Conservation (phyloP, 1,139 yeast species). For the Hyphopichia buzzinii region DNA sequence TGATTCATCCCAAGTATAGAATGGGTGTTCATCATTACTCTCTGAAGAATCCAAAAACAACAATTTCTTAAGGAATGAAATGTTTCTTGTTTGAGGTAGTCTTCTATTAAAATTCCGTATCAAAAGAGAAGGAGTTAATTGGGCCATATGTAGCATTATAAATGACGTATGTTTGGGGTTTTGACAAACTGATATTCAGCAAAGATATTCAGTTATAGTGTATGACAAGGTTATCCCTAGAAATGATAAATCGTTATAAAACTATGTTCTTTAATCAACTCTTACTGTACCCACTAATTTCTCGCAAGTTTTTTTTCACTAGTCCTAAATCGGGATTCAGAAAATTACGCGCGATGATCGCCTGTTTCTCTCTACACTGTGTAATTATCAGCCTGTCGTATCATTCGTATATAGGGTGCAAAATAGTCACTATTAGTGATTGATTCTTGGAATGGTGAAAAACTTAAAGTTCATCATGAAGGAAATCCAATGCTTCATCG, state of each 20-base stretch:
- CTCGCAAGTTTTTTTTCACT: background rate
- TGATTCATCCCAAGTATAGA: slow-evolving; percentile 74
- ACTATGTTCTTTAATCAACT: too few species aligned
- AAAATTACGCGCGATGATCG: background rate
- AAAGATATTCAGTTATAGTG: too few species aligned
- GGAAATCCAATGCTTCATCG: background rate
- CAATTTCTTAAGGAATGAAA: slow-evolving; percentile 40
- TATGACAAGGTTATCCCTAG: too few species aligned
- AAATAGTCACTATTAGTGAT: background rate
- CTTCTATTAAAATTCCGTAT: background rate
- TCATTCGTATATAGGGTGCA: background rate
- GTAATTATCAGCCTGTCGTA: background rate
- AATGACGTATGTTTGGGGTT: too few species aligned
- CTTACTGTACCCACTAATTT: too few species aligned
- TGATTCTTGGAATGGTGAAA: too few species aligned
- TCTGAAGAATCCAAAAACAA: slow-evolving; percentile 35
- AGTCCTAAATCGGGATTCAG: too few species aligned
- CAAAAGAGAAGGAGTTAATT: background rate
- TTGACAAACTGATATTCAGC: too few species aligned
- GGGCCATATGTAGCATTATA: background rate
- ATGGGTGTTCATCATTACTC: slow-evolving; percentile 16
- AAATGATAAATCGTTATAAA: too few species aligned
- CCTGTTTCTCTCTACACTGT: background rate
- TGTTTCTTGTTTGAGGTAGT: slow-evolving; percentile 15
- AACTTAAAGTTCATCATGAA: slow-evolving; percentile 5